A percentile compares a stretch with the other conserved stretches of the same genome.
These are phyloP conservation scores for Brassica hybrid DNA, from an alignment of 441 rosid species.

Conservation along the genomic window DNA sequence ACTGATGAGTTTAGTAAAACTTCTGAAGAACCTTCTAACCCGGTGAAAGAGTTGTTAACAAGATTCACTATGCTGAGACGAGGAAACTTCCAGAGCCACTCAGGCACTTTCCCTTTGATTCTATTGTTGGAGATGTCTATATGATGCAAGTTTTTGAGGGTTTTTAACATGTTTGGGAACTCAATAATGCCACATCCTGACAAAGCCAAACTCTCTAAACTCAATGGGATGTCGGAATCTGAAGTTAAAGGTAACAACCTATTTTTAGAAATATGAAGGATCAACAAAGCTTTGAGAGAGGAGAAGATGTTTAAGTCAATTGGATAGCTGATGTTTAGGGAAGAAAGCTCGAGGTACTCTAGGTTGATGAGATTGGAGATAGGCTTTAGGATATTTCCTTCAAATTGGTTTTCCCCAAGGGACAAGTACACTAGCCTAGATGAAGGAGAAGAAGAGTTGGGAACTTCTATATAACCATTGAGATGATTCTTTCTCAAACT, in stretches of 20 bases:
- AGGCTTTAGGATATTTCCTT: background rate
- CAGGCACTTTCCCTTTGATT: slow-evolving; percentile 32
- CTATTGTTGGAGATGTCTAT: background rate
- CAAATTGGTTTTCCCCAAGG: background rate
- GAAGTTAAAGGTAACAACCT: background rate
- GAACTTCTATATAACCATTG: background rate
- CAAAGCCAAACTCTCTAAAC: background rate
- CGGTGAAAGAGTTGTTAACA: slow-evolving; percentile 30
- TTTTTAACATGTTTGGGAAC: background rate
- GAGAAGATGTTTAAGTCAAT: background rate
- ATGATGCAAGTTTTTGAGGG: background rate
- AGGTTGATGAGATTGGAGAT: background rate
- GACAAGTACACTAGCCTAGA: background rate
- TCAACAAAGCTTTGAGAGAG: background rate
- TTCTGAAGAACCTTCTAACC: slow-evolving; percentile 34
- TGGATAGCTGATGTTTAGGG: background rate
- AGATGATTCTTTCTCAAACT: background rate
- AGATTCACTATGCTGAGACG: slow-evolving; percentile 16
- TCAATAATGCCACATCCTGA: background rate
- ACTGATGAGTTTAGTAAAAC: slow-evolving; percentile 30
- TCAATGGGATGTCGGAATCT: background rate
- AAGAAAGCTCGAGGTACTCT: background rate
- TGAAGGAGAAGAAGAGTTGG: background rate
- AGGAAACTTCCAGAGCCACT: slow-evolving; percentile 28
- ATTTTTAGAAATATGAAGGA: background rate